Base-by-base conservation (phyloP, 2,329 filamentous ascomycete species). In the Ophiostoma sp. region DNA sequence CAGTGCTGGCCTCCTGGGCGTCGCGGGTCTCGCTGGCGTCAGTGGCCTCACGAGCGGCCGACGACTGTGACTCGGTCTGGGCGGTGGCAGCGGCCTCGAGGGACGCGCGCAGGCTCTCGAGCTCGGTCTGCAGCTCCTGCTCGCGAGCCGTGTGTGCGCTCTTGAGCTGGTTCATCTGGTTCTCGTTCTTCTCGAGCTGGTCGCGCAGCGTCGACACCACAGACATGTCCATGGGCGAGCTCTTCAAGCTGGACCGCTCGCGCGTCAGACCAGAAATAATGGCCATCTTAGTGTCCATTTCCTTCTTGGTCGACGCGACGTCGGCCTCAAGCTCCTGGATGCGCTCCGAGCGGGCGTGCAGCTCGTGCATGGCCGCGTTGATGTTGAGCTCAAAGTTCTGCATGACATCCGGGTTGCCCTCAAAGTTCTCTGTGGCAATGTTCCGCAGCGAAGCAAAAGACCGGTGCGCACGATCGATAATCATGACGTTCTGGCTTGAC, bases 251-350 rank as follows among this genome's bases (percentile, higher is more conserved):
- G 2, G 94, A 95, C 74, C 97, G 88, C 82, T 99, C 97, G 71
- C 96, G 91, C 3, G 96, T 97, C 76, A 99, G 86, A 7, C 96
- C 96, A 39, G 94, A 93, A 78, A 99, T 98, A 79, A 99, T 95
- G 39, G 93, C 93, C 86, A 95, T 94, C 88, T 99, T 99, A 75
- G 89, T 91, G 80, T 99, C 96, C 92, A 98, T 97, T 82, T 99
- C 96, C 84, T 94, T 97, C 85, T 93, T 96, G 28, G 94, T 89
- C 3, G 90, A 91, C 33, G 90, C 86, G 73, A 98, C 89, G 77
- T 97, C 95, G 6, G 90, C 90, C 81, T 99, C 96, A 17, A 99
- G 86, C 78, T 95, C 91, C 79, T 97, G 93, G 71, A 98, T 95
- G 36, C 95, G 91, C 81, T 98, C 95, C 52, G 95, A 95, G 57